Conservation (phyloP, 768 basidiomycete genomes). For the Pulveroboletus sp. region DNA sequence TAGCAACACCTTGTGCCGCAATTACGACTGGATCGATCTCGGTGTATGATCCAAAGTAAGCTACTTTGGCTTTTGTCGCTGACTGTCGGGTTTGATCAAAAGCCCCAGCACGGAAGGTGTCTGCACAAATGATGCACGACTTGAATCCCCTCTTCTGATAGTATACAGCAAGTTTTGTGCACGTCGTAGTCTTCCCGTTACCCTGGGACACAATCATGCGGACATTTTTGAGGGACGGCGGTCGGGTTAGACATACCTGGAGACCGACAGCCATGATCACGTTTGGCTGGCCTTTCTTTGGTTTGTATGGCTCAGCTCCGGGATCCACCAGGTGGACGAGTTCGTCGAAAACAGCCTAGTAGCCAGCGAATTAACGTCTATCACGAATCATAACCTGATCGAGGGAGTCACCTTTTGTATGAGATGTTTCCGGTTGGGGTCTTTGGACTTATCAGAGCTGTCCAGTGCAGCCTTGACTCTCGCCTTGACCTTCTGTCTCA, state of each 20-base stretch:
- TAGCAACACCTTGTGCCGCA: conserved; percentile 88
- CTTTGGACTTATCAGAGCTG: conserved; percentile 66
- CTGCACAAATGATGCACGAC: conserved; percentile 95
- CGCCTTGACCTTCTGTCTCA: conserved; percentile 85
- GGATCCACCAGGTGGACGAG: conserved; percentile 94
- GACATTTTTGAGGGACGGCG: neutral
- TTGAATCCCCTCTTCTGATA: conserved; percentile 97
- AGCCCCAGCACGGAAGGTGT: conserved; percentile 98
- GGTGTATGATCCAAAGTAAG: conserved; percentile 98
- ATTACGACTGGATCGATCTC: conserved; percentile 97
- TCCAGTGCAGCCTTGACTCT: conserved; percentile 85
- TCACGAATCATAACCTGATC: neutral
- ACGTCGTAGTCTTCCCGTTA: conserved; percentile 98
- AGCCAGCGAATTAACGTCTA: conserved; percentile 10
- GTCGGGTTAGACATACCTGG: conserved; percentile 51
- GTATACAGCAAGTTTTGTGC: conserved; percentile 96
- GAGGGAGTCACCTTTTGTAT: conserved; percentile 72
- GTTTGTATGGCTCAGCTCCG: conserved; percentile 92
- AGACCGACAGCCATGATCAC: conserved; percentile 98
- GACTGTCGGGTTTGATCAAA: conserved; percentile 99
- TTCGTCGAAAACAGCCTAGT: conserved; percentile 92
- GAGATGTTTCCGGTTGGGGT: conserved; percentile 77
- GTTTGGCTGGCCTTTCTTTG: conserved; percentile 89
- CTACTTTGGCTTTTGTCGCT: conserved; percentile 96
- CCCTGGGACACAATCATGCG: conserved; percentile 48